Base-by-base conservation (phyloP, 2,329 filamentous ascomycete genomes). In the Aspergillus costaricaensis region DNA sequence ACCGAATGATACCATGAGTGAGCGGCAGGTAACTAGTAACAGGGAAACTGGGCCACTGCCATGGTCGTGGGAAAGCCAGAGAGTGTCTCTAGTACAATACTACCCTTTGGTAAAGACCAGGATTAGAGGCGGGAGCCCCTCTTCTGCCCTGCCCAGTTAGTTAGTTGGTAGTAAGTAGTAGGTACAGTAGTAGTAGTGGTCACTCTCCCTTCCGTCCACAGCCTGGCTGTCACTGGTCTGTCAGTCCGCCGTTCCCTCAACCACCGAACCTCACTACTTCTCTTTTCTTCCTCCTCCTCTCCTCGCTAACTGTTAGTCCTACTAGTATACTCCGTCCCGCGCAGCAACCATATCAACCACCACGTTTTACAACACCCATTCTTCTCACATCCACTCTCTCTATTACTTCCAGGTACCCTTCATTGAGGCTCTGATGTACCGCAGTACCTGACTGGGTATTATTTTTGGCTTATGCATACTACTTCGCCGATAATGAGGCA, bases 401-500 rank as follows among this genome's bases (percentile, higher is more conserved):
- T 53, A 52, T 38, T 21, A 32, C 30, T 14, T 21, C 15, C 43
- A 44, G 19, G 5, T 19, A 23, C 21, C 9, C 10, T 44, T 21
- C 41, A 21, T n/a, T 21, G 41, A 44, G 41, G 41, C 41, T 44
- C 41, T 44, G 19, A 12, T 23, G 19, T 23, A 19, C 19, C 41
- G 41, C 41, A 23, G 19, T 23, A 14, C 12, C 41, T 44, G 21
- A 19, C 19, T 21, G 21, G 19, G 17, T 21, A 44, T 44, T 21
- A 44, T 44, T 44, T 44, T 21, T 19, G 17, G 41, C n/a, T 14
- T 38, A 8, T 14, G 25, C 10, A 10, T 41, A 36, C 32, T 36
- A 15, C 19, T 41, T 41, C 50, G 19, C 36, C 58, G 53, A 61
- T 51, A 60, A 30, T 48, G 66, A 67, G 68, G 67, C 71, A 70